phyloP scores from a whole-genome alignment of 1,139 yeast species.

The Pichia sp. region DNA sequence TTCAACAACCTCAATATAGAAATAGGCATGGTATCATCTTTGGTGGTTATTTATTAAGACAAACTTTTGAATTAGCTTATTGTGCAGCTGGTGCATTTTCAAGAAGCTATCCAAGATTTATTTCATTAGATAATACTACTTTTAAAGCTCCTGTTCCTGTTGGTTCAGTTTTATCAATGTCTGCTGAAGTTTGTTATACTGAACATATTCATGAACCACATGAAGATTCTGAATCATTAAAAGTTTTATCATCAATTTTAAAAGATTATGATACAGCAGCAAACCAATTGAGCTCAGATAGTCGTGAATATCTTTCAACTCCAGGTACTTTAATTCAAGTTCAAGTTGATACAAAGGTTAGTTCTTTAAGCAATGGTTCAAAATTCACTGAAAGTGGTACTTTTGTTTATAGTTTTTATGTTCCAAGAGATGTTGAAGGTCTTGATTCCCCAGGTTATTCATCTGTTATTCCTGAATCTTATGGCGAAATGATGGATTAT shows the following conservation, averaged over 20 bases:
- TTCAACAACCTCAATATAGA: conserved; percentile 95
- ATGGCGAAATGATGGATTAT: conserved; percentile 87
- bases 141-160: conserved; percentile 94
- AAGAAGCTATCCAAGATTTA: conserved; percentile 77
- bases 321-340: conserved; percentile 91
- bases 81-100: conserved; percentile 88
- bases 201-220: conserved; percentile 52
- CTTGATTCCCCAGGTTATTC: conserved; percentile 40
- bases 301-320: conserved; percentile 55
- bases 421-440: conserved; percentile 48
- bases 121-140: conserved; percentile 83
- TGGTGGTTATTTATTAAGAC: conserved; percentile 88
- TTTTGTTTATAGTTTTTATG: conserved; percentile 82
- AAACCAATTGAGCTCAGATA: conserved; percentile 45
- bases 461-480: conserved; percentile 79
- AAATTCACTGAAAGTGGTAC: conserved; percentile 71
- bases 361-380: conserved; percentile 51
- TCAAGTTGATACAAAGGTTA: conserved; percentile 75
- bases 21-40: conserved; percentile 92
- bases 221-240: conserved; percentile 32
- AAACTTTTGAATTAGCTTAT: conserved; percentile 87
- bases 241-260: conserved; percentile 25
- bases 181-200: conserved; percentile 78
- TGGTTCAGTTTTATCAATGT: conserved; percentile 77
- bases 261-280: conserved; percentile 49